Conservation (phyloP, 352 stramenopile species). For the Phytopythium litorale region DNA sequence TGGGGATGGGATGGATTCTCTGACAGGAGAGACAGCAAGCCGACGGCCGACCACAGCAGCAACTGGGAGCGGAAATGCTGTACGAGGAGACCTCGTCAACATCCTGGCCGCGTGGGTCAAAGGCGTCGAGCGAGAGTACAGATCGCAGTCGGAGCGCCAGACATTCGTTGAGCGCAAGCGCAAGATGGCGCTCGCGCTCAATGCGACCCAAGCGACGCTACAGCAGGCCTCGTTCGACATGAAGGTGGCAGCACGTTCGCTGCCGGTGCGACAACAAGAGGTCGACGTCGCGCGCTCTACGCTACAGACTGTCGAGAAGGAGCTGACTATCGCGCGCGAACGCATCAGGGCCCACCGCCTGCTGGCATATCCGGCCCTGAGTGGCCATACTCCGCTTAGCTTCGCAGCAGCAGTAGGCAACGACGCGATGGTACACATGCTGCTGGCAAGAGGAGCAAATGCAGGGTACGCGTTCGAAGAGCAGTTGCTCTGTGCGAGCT, state of each 20-base stretch:
- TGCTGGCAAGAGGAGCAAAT: conserved; percentile 54
- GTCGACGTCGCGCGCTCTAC: conserved; percentile 30
- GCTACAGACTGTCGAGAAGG: conserved; percentile 26
- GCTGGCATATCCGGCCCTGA: conserved; percentile 50
- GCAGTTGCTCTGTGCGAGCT: conserved; percentile 44
- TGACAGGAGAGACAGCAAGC: background rate
- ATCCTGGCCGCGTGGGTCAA: conserved; percentile 67
- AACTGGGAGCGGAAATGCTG: conserved; percentile 7
- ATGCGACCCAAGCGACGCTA: conserved; percentile 27
- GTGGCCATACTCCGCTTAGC: conserved; percentile 64
- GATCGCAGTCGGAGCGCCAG: conserved; percentile 46
- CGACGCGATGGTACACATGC: conserved; percentile 68
- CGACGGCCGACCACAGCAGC: background rate
- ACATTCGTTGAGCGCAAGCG: conserved; percentile 53
- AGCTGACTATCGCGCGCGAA: conserved; percentile 39
- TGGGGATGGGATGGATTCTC: background rate
- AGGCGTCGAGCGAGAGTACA: conserved; percentile 76
- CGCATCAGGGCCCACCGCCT: conserved; percentile 45
- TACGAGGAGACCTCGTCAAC: conserved; percentile 44
- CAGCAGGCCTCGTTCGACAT: conserved; percentile 47
- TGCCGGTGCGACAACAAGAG: conserved; percentile 64
- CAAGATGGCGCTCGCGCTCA: conserved; percentile 37
- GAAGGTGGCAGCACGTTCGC: conserved; percentile 54
- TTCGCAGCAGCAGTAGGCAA: conserved; percentile 70
- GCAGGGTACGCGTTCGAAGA: conserved; percentile 44